A percentile compares a stretch with the other conserved stretches of the same genome.
These are phyloP conservation scores for Yarrowia phangngaensis DNA, from an alignment of 805 yeast species.

Conservation along the genomic window DNA sequence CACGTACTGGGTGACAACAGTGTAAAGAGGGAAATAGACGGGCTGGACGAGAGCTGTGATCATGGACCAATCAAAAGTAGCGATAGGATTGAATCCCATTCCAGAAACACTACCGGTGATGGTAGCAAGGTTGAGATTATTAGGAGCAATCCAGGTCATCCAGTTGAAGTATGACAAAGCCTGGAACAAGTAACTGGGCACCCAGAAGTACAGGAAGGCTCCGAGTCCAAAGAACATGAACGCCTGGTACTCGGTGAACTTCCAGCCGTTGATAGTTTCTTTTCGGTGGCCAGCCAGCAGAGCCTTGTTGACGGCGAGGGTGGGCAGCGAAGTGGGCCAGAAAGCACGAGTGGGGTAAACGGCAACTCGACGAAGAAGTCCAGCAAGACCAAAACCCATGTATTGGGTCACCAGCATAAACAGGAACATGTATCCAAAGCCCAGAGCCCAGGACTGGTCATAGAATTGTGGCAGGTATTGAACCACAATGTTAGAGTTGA, in stretches of 20 bases:
- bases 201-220: slow-evolving; percentile 52
- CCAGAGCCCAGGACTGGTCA: slow-evolving; percentile 38
- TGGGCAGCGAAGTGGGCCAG: slow-evolving; percentile 63
- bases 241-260: slow-evolving; percentile 45
- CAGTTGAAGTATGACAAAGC: slow-evolving; percentile 56
- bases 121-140: slow-evolving; percentile 49
- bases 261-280: slow-evolving; percentile 47
- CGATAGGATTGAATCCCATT: slow-evolving; percentile 44
- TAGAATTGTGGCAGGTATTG: slow-evolving; percentile 38
- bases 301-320: slow-evolving; percentile 54
- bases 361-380: slow-evolving; percentile 53
- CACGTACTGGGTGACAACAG: slow-evolving; percentile 25
- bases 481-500: slow-evolving; percentile 31
- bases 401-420: slow-evolving; percentile 56
- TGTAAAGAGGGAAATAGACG: slow-evolving; percentile 30
- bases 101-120: slow-evolving; percentile 46
- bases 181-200: slow-evolving; percentile 57
- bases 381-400: slow-evolving; percentile 65
- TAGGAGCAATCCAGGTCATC: slow-evolving; percentile 57
- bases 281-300: slow-evolving; percentile 40
- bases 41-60: slow-evolving; percentile 30
- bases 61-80: slow-evolving; percentile 45
- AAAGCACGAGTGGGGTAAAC: slow-evolving; percentile 58
- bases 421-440: slow-evolving; percentile 44
- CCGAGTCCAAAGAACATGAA: slow-evolving; percentile 42